A percentile compares a stretch with the other conserved stretches of the same genome.
Evolutionary conservation across 1,284 basidiomycete species (phyloP).

Genomic region (Pyrrhoderma lamaoense): DNA sequence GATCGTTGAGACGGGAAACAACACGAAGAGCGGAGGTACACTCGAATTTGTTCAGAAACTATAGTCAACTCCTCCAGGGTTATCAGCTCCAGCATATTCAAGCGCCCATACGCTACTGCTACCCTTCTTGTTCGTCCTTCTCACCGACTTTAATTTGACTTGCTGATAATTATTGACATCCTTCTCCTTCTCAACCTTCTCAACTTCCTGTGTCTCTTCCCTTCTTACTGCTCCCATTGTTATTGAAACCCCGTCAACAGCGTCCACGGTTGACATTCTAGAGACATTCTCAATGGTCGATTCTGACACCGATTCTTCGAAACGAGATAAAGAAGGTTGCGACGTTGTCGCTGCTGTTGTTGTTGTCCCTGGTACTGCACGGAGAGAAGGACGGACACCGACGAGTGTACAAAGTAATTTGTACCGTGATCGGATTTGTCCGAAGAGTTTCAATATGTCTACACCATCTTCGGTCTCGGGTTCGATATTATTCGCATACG

Average conservation of each 20-base stretch:
- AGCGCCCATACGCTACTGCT: conserved; percentile 7
- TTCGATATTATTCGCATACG: conserved; percentile 37
- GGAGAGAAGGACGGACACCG: conserved; percentile 62
- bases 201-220: too few species aligned
- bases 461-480: conserved; percentile 25
- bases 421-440: conserved; percentile 84
- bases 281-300: neutral
- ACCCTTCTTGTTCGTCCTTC: neutral
- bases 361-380: too few species aligned
- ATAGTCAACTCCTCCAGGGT: conserved; percentile 7
- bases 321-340: neutral
- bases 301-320: neutral
- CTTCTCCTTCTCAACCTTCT: too few species aligned
- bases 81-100: neutral
- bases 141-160: too few species aligned
- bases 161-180: too few species aligned
- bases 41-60: conserved; percentile 2
- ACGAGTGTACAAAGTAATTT: conserved; percentile 78
- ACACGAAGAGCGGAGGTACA: too few species aligned
- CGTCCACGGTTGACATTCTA: too few species aligned
- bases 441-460: conserved; percentile 70
- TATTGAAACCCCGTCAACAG: too few species aligned
- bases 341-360: too few species aligned
- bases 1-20: too few species aligned
- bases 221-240: too few species aligned